A percentile compares a stretch with the other conserved stretches of the same genome.
Conservation (phyloP, 164 flowering plant genomes). For the Umbilicus rupestris region DNA sequence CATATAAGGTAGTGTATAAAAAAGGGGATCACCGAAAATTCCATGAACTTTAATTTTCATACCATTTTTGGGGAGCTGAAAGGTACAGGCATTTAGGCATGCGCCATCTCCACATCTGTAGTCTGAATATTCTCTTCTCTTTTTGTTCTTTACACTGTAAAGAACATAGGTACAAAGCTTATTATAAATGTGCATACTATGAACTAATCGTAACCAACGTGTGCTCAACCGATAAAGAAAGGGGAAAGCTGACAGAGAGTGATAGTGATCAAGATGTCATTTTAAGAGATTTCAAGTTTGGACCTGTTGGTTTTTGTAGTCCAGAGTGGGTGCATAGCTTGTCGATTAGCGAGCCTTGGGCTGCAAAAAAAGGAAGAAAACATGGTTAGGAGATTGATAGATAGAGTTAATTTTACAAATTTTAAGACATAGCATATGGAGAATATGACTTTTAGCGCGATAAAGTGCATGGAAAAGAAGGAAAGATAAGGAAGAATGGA, state of each 20-base stretch:
- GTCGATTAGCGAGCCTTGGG: not conserved
- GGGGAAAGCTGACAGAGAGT: not conserved
- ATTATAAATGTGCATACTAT: not conserved
- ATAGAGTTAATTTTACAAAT: not conserved
- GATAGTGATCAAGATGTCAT: not conserved
- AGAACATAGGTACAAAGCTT: not conserved
- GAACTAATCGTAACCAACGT: not conserved
- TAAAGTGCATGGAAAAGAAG: not conserved
- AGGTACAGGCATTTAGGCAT: slow-evolving; percentile 1
- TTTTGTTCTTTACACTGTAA: slow-evolving; percentile 5
- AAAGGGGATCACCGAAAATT: not conserved
- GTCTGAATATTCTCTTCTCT: not conserved
- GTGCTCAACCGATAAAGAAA: not conserved
- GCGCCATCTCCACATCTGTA: slow-evolving; percentile 3
- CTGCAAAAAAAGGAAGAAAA: slow-evolving; percentile 3
- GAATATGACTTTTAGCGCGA: not conserved
- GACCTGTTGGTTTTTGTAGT: not conserved
- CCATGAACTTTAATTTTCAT: not conserved
- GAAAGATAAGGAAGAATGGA: not conserved
- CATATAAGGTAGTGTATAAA: not conserved
- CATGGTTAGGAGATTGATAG: not conserved
- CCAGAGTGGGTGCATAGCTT: not conserved
- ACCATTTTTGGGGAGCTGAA: slow-evolving; percentile 1
- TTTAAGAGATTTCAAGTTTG: not conserved
- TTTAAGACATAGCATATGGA: not conserved